Base-by-base conservation (phyloP, 164 flowering plant genomes). In the Berberis vulgaris region DNA sequence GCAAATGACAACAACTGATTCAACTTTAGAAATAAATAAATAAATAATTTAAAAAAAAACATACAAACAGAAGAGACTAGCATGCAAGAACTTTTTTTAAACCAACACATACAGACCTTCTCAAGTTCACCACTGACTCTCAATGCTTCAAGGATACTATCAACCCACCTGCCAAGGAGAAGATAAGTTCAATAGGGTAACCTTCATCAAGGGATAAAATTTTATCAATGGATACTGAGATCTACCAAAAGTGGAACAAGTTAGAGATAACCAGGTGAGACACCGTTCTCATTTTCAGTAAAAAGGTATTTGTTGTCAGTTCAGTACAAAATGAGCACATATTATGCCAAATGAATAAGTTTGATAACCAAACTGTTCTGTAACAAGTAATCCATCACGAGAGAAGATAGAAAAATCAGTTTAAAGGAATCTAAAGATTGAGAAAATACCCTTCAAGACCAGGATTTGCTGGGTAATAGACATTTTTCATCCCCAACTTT, bases 391-490 rank as follows among this genome's bases (percentile, higher is more conserved):
- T 26, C 26, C 26, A 26, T 26, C 26, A 26, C 26, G 26, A 26
- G 26, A 26, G 26, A 26, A 26, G 7, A 4, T 13, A 1, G 12
- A 6, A 42, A 0, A 43, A 57, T 46, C 43, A 11, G 47, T 41
- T 53, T 9, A 39, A 7, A 10, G 10, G 10, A 12, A 5, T 41
- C 11, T 57, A 45, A 54, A 54, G 63, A 4, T 43, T 8, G 50
- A 60, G 13, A 7, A 6, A 42, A 72, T 88, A 91, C 99, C 99
- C 99, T 71, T 91, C 93, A 45, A 94, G 77, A 62, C 97, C 91
- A 54, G 99, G 97, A 63, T 82, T 81, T 45, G 67, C 45, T n/a
- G 97, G 96, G 68, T 77, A 78, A 73, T 82, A 87, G 6, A 94
- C 86, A 68, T 87, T 84, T 75, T 64, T 74, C 71, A 91, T 68